phyloP scores from a whole-genome alignment of 2,329 filamentous ascomycete genomes.

The Penicillium sp. region DNA sequence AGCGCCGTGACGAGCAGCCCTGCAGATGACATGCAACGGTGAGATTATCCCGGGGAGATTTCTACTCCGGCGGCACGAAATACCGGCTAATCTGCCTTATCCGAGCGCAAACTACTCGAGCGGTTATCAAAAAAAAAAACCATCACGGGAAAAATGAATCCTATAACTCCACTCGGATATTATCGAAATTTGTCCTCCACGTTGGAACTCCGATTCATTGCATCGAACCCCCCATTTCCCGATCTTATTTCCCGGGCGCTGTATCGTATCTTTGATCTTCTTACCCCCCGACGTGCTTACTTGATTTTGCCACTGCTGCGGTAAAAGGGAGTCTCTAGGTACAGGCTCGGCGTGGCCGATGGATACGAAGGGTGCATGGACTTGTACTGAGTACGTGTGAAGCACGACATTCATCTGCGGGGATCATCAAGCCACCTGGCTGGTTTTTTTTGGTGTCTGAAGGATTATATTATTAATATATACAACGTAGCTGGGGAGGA shows the following conservation, averaged over 20 bases:
- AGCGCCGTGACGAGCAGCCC: not conserved
- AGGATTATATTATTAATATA: not conserved
- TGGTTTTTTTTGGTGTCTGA: not conserved
- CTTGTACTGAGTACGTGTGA: not conserved
- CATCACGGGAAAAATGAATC: not conserved
- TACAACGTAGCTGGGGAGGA: not conserved
- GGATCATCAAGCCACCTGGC: not conserved
- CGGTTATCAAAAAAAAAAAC: no score
- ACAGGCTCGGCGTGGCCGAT: not conserved
- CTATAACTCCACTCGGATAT: not conserved
- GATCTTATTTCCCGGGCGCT: no score
- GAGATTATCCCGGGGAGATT: conserved; percentile 6
- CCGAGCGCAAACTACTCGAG: no score
- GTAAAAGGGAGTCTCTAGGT: not conserved
- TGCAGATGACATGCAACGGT: conserved; percentile 15
- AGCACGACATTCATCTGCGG: not conserved
- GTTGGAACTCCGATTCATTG: not conserved
- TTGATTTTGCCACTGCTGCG: not conserved
- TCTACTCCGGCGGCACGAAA: not conserved
- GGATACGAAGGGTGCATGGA: not conserved
- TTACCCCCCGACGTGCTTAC: not conserved
- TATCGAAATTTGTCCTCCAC: not conserved
- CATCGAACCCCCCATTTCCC: not conserved
- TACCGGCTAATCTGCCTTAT: not conserved
- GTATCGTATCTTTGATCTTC: not conserved